A percentile compares a stretch with the other conserved stretches of the same genome.
Evolutionary conservation across 2,329 filamentous ascomycete genomes (phyloP).

Genomic region (Ampelomyces quisqualis): DNA sequence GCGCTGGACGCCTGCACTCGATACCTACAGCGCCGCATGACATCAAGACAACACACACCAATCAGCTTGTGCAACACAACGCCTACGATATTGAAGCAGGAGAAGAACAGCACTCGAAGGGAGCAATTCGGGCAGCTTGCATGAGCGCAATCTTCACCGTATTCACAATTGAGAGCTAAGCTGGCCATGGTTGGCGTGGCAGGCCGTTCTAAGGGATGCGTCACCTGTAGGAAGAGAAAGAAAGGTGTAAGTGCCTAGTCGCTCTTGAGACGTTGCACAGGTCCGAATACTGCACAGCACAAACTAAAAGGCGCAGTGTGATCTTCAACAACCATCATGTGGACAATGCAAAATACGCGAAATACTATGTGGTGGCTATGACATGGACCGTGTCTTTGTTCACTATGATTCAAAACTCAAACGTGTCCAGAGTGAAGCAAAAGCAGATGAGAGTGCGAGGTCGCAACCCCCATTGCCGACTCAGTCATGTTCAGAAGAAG

Average conservation of each 20-base stretch:
- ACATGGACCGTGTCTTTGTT: slow-evolving; percentile 64
- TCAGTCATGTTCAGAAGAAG: no score
- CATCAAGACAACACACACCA: slow-evolving; percentile 11
- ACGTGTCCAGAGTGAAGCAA: not conserved
- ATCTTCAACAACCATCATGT: slow-evolving; percentile 62
- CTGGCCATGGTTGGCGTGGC: slow-evolving; percentile 27
- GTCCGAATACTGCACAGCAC: not conserved
- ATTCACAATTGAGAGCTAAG: not conserved
- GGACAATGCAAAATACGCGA: slow-evolving; percentile 61
- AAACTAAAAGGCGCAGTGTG: slow-evolving; percentile 52
- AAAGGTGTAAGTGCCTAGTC: slow-evolving; percentile 54
- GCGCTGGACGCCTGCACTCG: not conserved
- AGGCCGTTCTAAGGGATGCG: slow-evolving; percentile 38
- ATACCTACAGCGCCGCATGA: not conserved
- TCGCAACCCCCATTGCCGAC: no score
- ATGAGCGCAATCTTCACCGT: not conserved
- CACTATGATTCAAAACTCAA: slow-evolving; percentile 11
- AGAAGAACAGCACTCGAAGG: slow-evolving; percentile 10
- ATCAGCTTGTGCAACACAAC: slow-evolving; percentile 1
- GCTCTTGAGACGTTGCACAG: not conserved
- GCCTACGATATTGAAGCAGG: not conserved
- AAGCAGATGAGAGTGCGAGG: no score
- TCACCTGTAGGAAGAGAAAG: slow-evolving; percentile 46
- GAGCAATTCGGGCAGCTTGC: slow-evolving; percentile 21
- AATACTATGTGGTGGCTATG: slow-evolving; percentile 63